A percentile compares a stretch with the other conserved stretches of the same genome.
These are phyloP conservation scores for Moricandia arvensis DNA, from an alignment of 345 rosid species.

Conservation along the genomic window DNA sequence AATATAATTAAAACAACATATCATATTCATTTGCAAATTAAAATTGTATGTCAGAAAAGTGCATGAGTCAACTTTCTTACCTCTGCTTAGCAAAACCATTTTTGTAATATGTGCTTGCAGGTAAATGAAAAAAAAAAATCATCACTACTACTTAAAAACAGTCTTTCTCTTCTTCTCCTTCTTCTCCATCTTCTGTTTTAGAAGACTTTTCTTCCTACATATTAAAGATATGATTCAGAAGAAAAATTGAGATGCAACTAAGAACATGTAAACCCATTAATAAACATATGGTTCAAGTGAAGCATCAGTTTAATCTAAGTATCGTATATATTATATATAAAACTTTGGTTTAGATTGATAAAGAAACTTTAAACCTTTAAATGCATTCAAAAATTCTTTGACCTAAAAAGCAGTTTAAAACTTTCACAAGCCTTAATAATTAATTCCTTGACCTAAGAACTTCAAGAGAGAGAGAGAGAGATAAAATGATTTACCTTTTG, in stretches of 20 bases:
- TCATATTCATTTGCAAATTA: background rate
- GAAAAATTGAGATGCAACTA: background rate
- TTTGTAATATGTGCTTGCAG: background rate
- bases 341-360: background rate
- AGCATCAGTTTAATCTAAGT: background rate
- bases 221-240: slow-evolving; percentile 4
- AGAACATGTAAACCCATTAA: background rate
- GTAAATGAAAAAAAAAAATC: background rate
- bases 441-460: background rate
- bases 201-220: slow-evolving; percentile 20
- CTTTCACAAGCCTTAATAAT: background rate
- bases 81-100: slow-evolving; percentile 1
- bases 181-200: background rate
- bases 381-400: background rate
- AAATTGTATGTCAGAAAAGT: background rate
- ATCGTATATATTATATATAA: background rate
- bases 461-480: too few species aligned
- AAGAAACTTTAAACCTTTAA: background rate
- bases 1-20: background rate
- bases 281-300: too few species aligned
- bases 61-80: background rate
- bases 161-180: background rate
- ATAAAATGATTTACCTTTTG: slow-evolving; percentile 40
- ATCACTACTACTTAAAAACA: background rate
- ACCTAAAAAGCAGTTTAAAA: background rate